A percentile compares a stretch with the other conserved stretches of the same genome.
Conservation (phyloP, 1,284 basidiomycete genomes). For the Pterulicium gracile region DNA sequence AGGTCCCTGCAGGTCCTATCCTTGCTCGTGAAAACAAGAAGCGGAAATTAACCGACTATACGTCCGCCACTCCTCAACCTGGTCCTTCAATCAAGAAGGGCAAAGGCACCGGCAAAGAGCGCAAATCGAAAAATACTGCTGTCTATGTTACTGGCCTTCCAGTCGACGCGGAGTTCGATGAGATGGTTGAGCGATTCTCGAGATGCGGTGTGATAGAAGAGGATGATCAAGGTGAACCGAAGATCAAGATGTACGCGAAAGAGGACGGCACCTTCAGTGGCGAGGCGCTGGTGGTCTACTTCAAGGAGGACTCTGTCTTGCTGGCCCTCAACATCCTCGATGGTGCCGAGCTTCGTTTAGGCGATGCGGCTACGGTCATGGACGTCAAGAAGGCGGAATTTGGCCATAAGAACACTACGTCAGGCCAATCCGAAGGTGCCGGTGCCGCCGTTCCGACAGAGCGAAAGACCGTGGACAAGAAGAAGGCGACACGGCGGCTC, state of each 20-base stretch:
- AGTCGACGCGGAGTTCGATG: conserved; percentile 61
- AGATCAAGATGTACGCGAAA: conserved; percentile 89
- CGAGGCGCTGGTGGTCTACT: conserved; percentile 93
- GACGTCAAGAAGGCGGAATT: conserved; percentile 82
- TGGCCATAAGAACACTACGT: conserved; percentile 40
- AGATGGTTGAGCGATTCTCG: conserved; percentile 75
- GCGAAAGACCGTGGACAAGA: conserved; percentile 69
- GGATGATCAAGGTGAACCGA: conserved; percentile 77
- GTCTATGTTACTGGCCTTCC: conserved; percentile 89
- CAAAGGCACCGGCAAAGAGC: conserved; percentile 42
- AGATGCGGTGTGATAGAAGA: conserved; percentile 91
- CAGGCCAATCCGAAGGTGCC: conserved; percentile 17
- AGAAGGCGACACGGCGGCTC: conserved; percentile 69
- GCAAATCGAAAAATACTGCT: conserved; percentile 82
- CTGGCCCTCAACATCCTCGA: conserved; percentile 84
- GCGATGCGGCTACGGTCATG: conserved; percentile 69
- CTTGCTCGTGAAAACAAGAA: conserved; percentile 72
- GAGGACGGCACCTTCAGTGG: conserved; percentile 90
- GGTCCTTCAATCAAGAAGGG: conserved; percentile 58
- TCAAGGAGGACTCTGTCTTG: conserved; percentile 91
- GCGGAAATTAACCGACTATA: conserved; percentile 72
- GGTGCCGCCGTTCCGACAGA: conserved; percentile 29
- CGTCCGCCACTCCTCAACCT: conserved; percentile 39
- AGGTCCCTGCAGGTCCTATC: conserved; percentile 81
- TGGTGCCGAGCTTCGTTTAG: conserved; percentile 86